A percentile compares a stretch with the other conserved stretches of the same genome.
Conservation (phyloP, 495 filamentous ascomycete genomes). For the Xylaria telfairii region DNA sequence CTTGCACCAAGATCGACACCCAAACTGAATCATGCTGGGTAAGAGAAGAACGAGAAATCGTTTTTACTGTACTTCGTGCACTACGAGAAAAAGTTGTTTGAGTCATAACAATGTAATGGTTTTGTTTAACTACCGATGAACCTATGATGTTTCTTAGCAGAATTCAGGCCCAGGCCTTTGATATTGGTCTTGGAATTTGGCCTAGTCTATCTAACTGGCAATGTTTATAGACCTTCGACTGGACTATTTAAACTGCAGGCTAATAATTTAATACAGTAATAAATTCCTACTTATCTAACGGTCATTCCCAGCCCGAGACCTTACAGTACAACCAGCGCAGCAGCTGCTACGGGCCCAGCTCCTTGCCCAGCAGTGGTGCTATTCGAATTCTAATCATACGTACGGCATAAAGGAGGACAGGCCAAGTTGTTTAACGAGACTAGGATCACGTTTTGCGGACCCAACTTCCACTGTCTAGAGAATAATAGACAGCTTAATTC, state of each 20-base stretch:
- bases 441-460: not conserved
- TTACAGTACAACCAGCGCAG: not conserved
- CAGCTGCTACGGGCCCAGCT: not conserved
- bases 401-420: not conserved
- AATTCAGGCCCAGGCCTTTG: not conserved
- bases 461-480: not conserved
- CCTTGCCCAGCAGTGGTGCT: not conserved
- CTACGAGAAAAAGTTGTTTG: not conserved
- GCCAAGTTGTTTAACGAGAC: not conserved
- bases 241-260: not conserved
- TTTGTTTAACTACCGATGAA: not conserved
- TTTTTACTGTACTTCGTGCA: not conserved
- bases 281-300: not conserved
- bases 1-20: conserved; percentile 14
- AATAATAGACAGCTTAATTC: not conserved
- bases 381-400: not conserved
- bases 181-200: not conserved
- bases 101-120: not conserved
- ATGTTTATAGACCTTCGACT: not conserved
- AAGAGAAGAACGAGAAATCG: conserved; percentile 2
- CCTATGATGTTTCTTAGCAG: not conserved
- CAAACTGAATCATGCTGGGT: conserved; percentile 12
- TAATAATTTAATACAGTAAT: not conserved
- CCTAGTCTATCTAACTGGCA: not conserved
- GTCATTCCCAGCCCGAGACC: not conserved